Percentiles rank a stretch among this genome's conserved stretches.
Conservation (phyloP, 2,329 filamentous ascomycete species). For the Fusarium pseudoanthophilum region DNA sequence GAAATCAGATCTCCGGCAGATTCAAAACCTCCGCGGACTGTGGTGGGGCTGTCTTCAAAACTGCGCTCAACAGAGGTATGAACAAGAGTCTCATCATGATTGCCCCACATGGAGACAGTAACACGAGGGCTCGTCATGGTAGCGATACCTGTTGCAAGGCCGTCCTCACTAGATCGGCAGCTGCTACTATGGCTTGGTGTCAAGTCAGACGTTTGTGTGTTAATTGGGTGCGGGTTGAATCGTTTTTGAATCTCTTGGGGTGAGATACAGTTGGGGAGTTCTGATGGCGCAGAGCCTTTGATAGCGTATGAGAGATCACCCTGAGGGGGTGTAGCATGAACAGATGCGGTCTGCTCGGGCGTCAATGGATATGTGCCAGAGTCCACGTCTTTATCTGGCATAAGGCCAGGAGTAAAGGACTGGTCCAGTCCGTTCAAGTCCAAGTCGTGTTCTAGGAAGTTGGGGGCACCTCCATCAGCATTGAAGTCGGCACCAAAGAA, state of each 20-base stretch:
- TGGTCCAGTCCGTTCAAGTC: constrained; percentile 39
- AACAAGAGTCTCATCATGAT: constrained; percentile 51
- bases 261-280: constrained; percentile 52
- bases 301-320: constrained; percentile 47
- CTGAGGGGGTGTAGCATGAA: constrained; percentile 57
- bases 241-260: constrained; percentile 56
- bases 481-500: constrained; percentile 64
- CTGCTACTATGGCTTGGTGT: constrained; percentile 63
- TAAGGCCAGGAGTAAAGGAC: constrained; percentile 27
- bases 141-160: constrained; percentile 51
- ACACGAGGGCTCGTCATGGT: constrained; percentile 65
- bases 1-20: constrained; percentile 55
- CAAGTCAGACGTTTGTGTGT: constrained; percentile 51
- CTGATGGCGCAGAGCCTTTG: constrained; percentile 36
- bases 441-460: constrained; percentile 56
- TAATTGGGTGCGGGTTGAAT: constrained; percentile 49
- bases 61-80: constrained; percentile 54
- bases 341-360: constrained; percentile 62
- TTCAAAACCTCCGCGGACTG: constrained; percentile 50
- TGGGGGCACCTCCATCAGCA: constrained; percentile 55
- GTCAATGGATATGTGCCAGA: constrained; percentile 58
- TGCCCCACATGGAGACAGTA: constrained; percentile 66
- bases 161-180: constrained; percentile 63
- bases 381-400: constrained; percentile 39
- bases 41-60: constrained; percentile 52